Conservation (phyloP, 805 yeast genomes). For the Lachancea kluyveri region DNA sequence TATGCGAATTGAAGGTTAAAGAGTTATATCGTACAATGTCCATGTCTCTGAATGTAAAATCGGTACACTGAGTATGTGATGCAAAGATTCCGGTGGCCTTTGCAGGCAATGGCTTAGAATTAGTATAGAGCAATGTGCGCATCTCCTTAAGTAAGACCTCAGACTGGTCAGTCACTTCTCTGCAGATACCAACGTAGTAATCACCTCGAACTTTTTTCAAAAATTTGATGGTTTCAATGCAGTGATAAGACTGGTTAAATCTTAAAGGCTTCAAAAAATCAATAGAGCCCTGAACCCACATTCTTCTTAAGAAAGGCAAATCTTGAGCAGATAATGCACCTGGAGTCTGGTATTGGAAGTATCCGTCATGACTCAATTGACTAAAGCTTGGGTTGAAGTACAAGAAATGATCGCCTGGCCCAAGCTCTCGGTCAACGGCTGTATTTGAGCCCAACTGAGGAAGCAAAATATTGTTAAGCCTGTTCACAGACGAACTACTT, state of each 20-base stretch:
- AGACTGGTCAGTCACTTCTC: slow-evolving; percentile 35
- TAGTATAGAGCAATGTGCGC: slow-evolving; percentile 59
- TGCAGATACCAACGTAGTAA: slow-evolving; percentile 48
- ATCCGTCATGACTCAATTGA: slow-evolving; percentile 64
- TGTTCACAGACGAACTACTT: too few species aligned
- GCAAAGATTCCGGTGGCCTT: background rate
- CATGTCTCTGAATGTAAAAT: slow-evolving; percentile 33
- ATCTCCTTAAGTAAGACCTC: slow-evolving; percentile 38
- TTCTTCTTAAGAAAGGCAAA: slow-evolving; percentile 44
- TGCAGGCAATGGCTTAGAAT: slow-evolving; percentile 22
- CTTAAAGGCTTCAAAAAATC: slow-evolving; percentile 33
- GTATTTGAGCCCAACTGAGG: too few species aligned
- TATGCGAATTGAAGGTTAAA: slow-evolving; percentile 76
- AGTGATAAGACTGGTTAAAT: slow-evolving; percentile 36
- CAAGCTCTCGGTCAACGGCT: too few species aligned
- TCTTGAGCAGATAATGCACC: slow-evolving; percentile 13
- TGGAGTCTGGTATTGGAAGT: slow-evolving; percentile 75
- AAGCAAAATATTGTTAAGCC: too few species aligned
- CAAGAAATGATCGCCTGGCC: slow-evolving; percentile 40
- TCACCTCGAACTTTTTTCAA: slow-evolving; percentile 34
- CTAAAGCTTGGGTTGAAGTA: slow-evolving; percentile 55
- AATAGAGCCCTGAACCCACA: slow-evolving; percentile 77
- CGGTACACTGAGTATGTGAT: background rate
- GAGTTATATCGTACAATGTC: slow-evolving; percentile 57
- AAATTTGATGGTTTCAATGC: slow-evolving; percentile 47